phyloP scores from a whole-genome alignment of 495 filamentous ascomycete species.

The Xylaria venustula region DNA sequence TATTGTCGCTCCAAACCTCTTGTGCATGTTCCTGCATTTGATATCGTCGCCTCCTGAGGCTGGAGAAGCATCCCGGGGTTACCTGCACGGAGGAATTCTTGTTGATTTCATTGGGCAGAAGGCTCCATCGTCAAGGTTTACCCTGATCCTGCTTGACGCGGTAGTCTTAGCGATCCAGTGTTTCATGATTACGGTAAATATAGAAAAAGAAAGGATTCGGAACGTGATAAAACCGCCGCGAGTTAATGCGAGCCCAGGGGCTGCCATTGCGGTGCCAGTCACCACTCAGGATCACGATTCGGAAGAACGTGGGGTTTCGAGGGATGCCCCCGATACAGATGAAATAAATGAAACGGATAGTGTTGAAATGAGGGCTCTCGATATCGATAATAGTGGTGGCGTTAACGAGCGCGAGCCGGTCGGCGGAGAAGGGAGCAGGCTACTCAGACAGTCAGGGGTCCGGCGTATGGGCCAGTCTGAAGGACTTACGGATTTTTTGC shows the following conservation, averaged over 20 bases:
- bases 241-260: constrained; percentile 13
- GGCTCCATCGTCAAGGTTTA: constrained; percentile 64
- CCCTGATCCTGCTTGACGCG: constrained; percentile 64
- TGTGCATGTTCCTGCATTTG: constrained; percentile 73
- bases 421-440: constrained; percentile 47
- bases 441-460: constrained; percentile 37
- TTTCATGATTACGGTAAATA: constrained; percentile 69
- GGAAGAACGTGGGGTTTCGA: constrained; percentile 74
- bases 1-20: constrained; percentile 66
- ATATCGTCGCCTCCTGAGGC: constrained; percentile 61
- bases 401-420: constrained; percentile 26
- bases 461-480: constrained; percentile 33
- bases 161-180: constrained; percentile 67
- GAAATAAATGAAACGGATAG: constrained; percentile 39
- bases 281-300: constrained; percentile 69
- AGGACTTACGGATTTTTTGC: constrained; percentile 57
- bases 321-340: constrained; percentile 42
- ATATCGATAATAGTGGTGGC: constrained; percentile 18
- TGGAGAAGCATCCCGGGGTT: constrained; percentile 73
- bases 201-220: constrained; percentile 62
- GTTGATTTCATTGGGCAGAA: constrained; percentile 88
- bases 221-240: constrained; percentile 36
- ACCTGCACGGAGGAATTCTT: constrained; percentile 80
- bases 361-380: constrained; percentile 51
- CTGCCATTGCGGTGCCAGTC: constrained; percentile 19